Base-by-base conservation (phyloP, 495 filamentous ascomycete species). In the Astrothelium macrocarpum region DNA sequence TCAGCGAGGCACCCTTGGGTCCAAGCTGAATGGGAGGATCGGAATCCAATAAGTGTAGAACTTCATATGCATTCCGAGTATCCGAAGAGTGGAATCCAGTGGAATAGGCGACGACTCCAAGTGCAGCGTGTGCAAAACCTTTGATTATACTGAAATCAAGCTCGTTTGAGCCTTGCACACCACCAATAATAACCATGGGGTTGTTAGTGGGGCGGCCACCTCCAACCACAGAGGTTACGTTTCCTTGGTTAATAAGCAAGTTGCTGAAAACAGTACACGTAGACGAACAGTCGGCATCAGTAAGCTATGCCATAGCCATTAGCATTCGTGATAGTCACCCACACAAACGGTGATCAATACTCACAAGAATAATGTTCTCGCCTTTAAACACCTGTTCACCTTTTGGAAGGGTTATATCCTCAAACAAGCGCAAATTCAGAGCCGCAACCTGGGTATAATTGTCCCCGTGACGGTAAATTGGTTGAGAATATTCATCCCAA, bases 401-500 rank as follows among this genome's bases (percentile, higher is more conserved):
- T 12, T 9, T 25, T 20, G 11, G 0, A 56, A 29, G 7, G 20
- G 45, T 5, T 49, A 29, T 25, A 16, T 56, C 20, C 3, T 9
- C 25, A 7, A 1, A 29, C 9, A 10, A 12, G 9, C 23, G 25
- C 49, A 56, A 29, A 9, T 29, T 5, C 49, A 12, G 20, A 56
- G 25, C 20, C 5, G 12, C 39, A 32, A 71, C 72, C 14, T 73
- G 75, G 20, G 81, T 80, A 66, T 79, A 83, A 14, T 74, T 66
- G 62, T 81, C 79, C 0, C 73, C 77, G 25, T 79, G 66, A 34
- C 74, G 65, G 0, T 66, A 32, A 36, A 77, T 65, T 18, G 81
- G 80, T 0, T 82, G 81, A 65, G 76, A 82, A 49, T 81, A 76
- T 42, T 85, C 79, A 7, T 71, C 66, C 83, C 82, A 86, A 2